These are phyloP conservation scores for Taiwanofungus camphoratus DNA, from an alignment of 1,284 basidiomycete species.

Conservation along the genomic window DNA sequence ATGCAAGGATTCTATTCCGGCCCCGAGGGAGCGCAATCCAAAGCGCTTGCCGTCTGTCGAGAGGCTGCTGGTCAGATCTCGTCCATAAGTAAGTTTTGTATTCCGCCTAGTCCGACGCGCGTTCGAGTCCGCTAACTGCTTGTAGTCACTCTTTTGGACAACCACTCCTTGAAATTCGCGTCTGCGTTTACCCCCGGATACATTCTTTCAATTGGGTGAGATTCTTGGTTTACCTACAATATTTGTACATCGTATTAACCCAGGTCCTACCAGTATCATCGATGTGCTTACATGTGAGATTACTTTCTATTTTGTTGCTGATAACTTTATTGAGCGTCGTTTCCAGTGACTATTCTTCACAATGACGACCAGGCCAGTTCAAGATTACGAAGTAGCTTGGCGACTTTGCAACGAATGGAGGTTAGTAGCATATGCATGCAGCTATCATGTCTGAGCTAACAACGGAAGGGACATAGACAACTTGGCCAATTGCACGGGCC, in stretches of 20 bases:
- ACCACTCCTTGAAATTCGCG: conserved; percentile 1
- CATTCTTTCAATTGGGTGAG: conserved; percentile 7
- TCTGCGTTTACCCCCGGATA: conserved; percentile 9
- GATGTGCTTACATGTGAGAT: conserved; percentile 5
- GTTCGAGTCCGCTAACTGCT: neutral
- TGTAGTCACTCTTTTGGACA: conserved; percentile 5
- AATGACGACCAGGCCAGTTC: conserved; percentile 2
- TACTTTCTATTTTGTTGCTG: neutral
- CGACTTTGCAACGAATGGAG: conserved; percentile 7
- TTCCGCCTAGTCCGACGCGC: no score
- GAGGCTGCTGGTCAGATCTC: conserved; percentile 8
- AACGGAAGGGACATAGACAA: neutral
- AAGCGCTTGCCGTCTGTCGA: conserved; percentile 5
- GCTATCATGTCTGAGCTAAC: neutral
- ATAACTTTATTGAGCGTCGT: neutral
- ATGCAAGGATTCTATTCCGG: conserved; percentile 1
- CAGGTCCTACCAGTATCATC: neutral
- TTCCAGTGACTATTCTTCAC: neutral
- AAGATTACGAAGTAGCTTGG: conserved; percentile 1
- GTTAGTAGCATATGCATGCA: neutral
- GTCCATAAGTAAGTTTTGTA: conserved; percentile 6
- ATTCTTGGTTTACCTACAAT: neutral
- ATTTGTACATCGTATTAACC: neutral
- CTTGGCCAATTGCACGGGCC: conserved; percentile 5
- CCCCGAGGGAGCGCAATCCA: conserved; percentile 3